Conservation (phyloP, 176 grass and related monocot species). For the Otatea glauca region DNA sequence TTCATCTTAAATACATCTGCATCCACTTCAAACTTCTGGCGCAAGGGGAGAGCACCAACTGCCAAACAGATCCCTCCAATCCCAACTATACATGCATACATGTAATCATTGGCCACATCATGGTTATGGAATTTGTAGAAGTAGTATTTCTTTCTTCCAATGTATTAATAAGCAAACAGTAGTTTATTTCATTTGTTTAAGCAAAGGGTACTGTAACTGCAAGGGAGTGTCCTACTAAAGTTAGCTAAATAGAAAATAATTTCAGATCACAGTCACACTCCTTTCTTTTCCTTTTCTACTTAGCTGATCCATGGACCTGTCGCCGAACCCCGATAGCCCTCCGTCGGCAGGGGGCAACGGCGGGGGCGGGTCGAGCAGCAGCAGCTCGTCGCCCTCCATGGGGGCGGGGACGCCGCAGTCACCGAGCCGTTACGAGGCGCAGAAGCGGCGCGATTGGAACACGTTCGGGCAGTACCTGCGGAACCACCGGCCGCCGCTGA, state of each 20-base stretch:
- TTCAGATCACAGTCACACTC: slow-evolving; percentile 49
- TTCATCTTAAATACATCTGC: slow-evolving; percentile 5
- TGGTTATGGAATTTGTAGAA: neutral
- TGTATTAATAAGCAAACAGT: slow-evolving; percentile 20
- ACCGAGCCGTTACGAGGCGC: slow-evolving; percentile 73
- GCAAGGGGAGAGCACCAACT: slow-evolving; percentile 34
- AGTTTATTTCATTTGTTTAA: slow-evolving; percentile 26
- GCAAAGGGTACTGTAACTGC: neutral
- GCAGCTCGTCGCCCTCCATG: slow-evolving; percentile 42
- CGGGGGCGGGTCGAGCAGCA: slow-evolving; percentile 32
- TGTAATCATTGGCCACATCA: slow-evolving; percentile 50
- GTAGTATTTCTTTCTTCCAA: neutral
- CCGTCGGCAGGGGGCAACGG: slow-evolving; percentile 44
- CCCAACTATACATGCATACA: neutral
- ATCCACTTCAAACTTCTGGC: neutral
- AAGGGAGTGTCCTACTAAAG: neutral
- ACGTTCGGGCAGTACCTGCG: slow-evolving; percentile 79
- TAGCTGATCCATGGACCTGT: slow-evolving; percentile 57
- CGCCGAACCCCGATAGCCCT: slow-evolving; percentile 56
- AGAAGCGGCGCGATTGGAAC: slow-evolving; percentile 79
- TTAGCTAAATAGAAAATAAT: slow-evolving; percentile 38
- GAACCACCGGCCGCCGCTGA: slow-evolving; percentile 76
- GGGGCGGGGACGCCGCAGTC: slow-evolving; percentile 50
- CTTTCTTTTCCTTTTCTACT: neutral
- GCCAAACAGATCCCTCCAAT: slow-evolving; percentile 48